Percentiles rank a stretch among this genome's conserved stretches.
Evolutionary conservation across 1,284 basidiomycete species (phyloP).

Genomic region (Pholiota adiposa): DNA sequence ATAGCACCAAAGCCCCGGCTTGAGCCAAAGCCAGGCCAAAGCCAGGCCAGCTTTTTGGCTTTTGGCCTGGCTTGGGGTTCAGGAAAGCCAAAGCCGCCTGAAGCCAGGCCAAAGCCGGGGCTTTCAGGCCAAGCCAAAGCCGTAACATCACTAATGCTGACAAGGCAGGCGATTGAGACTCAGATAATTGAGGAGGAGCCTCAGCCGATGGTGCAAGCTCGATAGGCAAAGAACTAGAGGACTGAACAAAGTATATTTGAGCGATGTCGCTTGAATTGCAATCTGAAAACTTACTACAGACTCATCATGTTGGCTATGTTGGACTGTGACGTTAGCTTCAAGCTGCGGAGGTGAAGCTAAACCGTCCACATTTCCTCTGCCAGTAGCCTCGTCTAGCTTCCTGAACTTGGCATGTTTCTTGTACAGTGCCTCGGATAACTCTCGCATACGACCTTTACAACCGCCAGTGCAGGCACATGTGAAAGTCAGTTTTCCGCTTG

Average conservation of each 20-base stretch:
- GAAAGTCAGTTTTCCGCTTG: not conserved
- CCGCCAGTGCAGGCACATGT: slow-evolving; percentile 5
- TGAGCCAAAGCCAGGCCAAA: not conserved
- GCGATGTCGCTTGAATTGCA: slow-evolving; percentile 2
- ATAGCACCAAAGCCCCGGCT: not conserved
- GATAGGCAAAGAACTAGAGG: slow-evolving; percentile 6
- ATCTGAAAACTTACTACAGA: slow-evolving; percentile 9
- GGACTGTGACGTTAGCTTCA: not conserved
- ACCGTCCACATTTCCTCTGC: not conserved
- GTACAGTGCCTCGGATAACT: slow-evolving; percentile 1
- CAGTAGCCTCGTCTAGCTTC: slow-evolving; percentile 4
- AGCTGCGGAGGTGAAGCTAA: not conserved
- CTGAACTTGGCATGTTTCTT: slow-evolving; percentile 6
- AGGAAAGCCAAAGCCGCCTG: not conserved
- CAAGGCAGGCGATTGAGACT: slow-evolving; percentile 1
- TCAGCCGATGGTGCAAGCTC: slow-evolving; percentile 2
- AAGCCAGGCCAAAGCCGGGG: not conserved
- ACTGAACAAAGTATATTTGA: slow-evolving; percentile 8
- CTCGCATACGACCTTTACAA: slow-evolving; percentile 4
- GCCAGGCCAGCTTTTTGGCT: not conserved
- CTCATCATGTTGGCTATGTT: slow-evolving; percentile 6
- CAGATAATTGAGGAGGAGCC: not conserved
- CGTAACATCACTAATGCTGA: too few relatives aligned
- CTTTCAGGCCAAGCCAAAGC: too few relatives aligned
- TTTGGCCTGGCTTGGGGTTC: not conserved